Base-by-base conservation (phyloP, 163 green algal genomes). In the Picocystis sp. region DNA sequence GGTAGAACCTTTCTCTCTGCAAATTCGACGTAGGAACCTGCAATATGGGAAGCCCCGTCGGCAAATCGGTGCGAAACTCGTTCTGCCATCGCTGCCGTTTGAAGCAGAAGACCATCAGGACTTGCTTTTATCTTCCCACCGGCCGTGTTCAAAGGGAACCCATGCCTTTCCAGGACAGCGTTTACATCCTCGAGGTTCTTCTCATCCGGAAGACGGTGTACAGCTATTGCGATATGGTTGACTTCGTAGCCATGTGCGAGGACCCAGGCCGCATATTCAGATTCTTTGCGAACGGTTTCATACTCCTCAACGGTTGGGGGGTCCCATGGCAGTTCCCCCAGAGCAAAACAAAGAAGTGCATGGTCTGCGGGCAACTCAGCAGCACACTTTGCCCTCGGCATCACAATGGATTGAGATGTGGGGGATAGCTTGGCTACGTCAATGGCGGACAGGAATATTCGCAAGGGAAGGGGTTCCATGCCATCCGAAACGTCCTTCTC, bases 221-320 rank as follows among this genome's bases (percentile, higher is more conserved):
- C 69, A 3, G 66, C 59, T 17, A 90, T 57, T 1, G 83, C 81
- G 14, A 77, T 78, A 68, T 93, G 83, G 66, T 93, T 93, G 5
- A 93, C 72, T 0, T 43, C 47, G 53, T 80, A 92, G 25, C 81
- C 83, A 53, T 93, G 77, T 1, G 71, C 77, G 2, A 93, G 68
- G n/a, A 80, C 77, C 82, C 82, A 93, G 0, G 82, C 83, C 0
- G 79, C 82, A 52, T 87, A 88, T 52, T 88, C 79, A 34, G 61
- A 78, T 50, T 86, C 81, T 24, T 63, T 24, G 25, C 79, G 55
- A 41, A 92, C 69, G 6, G 45, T 25, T 12, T 71, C 23, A 52
- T 79, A 92, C 49, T 92, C 66, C 24, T 70, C 55, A 21, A 62
- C 21, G 14, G 35, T 63, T 3, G 82, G 80, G 2, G 41, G 58